Base-by-base conservation (phyloP, 805 yeast species). In the Torulaspora indica region DNA sequence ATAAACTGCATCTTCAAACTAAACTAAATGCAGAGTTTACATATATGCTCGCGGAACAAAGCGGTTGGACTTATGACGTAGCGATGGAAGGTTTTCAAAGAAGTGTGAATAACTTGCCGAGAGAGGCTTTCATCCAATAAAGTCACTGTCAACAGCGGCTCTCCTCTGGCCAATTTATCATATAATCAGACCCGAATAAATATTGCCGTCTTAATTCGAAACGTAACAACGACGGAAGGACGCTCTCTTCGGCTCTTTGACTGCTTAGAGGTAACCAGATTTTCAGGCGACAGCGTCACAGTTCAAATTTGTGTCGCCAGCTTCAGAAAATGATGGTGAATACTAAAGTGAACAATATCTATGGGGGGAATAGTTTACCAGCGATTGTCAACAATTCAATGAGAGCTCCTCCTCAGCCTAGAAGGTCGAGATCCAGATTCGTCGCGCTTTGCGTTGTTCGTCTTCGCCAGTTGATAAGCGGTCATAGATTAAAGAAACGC, bases 31-130 rank as follows among this genome's bases (percentile, higher is more conserved):
- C 85, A n/a, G 85, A 85, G 55, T 90, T 81, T 62, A 85, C 91
- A 0, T 68, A 80, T 22, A 78, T 90, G 85, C 74, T 93, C 31
- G 82, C 89, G 45, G 89, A 88, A 61, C 96, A 89, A 63, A 87
- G 95, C 57, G 75, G 77, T 43, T 90, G 95, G 90, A 83, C 85
- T 63, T 81, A 78, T 54, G 79, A 77, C 22, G 73, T 70, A 42
- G 90, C 96, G 22, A 68, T 78, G 10, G 73, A 73, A 35, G 81
- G 85, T 44, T 91, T 91, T 66, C 76, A 79, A 53, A 79, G 76
- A 53, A 82, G 87, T 28, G 75, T 73, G n/a, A 71, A 71, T 6
- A 76, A 73, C 53, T 69, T 81, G 29, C 86, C 86, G 14, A 74
- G 76, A 5, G 72, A 77, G 41, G 86, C 86, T 2, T 80, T 68